Evolutionary conservation across 2,329 filamentous ascomycete genomes (phyloP).

Genomic region (Truncatella angustata): DNA sequence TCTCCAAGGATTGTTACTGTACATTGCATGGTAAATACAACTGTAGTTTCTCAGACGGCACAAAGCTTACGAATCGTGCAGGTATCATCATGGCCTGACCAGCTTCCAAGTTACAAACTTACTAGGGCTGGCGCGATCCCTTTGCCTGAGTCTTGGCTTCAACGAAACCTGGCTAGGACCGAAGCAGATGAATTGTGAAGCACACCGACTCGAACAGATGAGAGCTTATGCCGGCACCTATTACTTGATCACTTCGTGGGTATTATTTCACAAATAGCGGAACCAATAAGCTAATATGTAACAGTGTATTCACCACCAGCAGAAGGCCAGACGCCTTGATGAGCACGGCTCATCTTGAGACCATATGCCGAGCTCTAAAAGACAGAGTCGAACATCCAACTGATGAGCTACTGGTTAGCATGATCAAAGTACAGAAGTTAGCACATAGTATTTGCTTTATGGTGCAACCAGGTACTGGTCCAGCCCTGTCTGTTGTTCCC

Average conservation of each 20-base stretch:
- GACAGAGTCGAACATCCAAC: constrained; percentile 39
- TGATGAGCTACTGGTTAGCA: constrained; percentile 42
- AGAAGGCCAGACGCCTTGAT: constrained; percentile 48
- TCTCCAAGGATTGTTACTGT: constrained; percentile 43
- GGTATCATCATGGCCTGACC: constrained; percentile 47
- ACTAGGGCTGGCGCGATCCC: constrained; percentile 45
- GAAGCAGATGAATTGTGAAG: constrained; percentile 20
- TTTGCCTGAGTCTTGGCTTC: constrained; percentile 41
- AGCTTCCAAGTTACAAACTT: constrained; percentile 49
- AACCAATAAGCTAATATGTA: not conserved
- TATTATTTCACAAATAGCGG: constrained; percentile 7
- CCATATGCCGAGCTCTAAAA: constrained; percentile 41
- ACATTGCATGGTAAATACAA: constrained; percentile 43
- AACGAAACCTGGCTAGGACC: constrained; percentile 24
- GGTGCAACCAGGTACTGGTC: constrained; percentile 22
- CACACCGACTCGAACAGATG: constrained; percentile 38
- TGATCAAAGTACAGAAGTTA: constrained; percentile 47
- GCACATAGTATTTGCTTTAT: constrained; percentile 44
- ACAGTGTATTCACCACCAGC: constrained; percentile 29
- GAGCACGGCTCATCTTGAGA: constrained; percentile 42
- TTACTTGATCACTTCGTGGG: constrained; percentile 48
- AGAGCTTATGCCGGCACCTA: constrained; percentile 49
- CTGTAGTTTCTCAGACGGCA: no score
- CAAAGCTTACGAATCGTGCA: constrained; percentile 13
- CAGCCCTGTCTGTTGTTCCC: constrained; percentile 23